A percentile compares a stretch with the other conserved stretches of the same genome.
Conservation (phyloP, 2,329 filamentous ascomycete genomes). For the Sporothrix humicola region DNA sequence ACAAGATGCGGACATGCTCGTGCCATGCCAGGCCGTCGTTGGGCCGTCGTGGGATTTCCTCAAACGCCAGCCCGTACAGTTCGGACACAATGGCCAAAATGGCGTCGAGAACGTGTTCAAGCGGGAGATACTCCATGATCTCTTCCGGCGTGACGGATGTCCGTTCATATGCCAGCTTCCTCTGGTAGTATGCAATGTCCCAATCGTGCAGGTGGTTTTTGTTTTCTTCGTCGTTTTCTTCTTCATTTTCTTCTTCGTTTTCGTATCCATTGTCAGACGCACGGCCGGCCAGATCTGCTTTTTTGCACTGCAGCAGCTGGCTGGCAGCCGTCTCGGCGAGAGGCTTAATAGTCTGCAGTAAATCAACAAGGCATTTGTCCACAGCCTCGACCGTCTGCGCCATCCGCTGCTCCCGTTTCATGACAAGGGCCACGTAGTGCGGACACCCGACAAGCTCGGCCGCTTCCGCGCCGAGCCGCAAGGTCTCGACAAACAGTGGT, state of each 20-base stretch:
- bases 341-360: neutral
- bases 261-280: neutral
- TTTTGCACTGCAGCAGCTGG: conserved; percentile 7
- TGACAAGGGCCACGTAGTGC: conserved; percentile 3
- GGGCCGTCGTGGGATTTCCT: neutral
- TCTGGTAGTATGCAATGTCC: conserved; percentile 11
- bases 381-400: conserved; percentile 2
- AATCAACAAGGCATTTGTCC: neutral
- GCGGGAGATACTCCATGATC: neutral
- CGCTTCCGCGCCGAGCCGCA: neutral
- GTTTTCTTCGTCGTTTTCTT: neutral
- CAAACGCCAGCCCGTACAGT: neutral
- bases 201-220: neutral
- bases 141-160: conserved; percentile 6
- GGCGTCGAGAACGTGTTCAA: neutral
- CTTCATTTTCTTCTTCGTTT: neutral
- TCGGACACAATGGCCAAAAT: conserved; percentile 6
- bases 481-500: neutral
- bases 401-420: conserved; percentile 1
- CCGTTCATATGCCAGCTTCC: neutral
- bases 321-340: neutral
- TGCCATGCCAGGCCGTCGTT: neutral
- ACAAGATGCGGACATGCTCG: too few relatives aligned
- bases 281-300: neutral
- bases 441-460: neutral